Evolutionary conservation across 768 basidiomycete genomes (phyloP).

Genomic region (Mycena capillaripes): DNA sequence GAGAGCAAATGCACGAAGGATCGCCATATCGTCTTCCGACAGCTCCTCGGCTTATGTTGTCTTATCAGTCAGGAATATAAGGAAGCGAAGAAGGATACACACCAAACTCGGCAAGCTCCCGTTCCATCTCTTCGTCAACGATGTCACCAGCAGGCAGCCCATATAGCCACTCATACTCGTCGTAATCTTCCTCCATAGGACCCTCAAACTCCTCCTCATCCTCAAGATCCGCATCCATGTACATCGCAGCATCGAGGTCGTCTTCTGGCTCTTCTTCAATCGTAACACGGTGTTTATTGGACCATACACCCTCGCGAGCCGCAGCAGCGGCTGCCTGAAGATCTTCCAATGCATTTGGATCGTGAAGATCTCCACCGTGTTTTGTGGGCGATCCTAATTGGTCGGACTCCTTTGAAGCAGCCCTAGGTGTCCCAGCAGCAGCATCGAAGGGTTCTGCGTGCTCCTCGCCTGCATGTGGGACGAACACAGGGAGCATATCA

Average conservation of each 20-base stretch:
- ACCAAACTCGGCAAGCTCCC: constrained; percentile 35
- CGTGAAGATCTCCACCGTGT: too few relatives aligned
- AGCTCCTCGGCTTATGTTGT: constrained; percentile 41
- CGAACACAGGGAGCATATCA: not conserved
- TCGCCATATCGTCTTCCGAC: constrained; percentile 38
- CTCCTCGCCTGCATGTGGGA: too few relatives aligned
- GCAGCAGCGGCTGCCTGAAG: not conserved
- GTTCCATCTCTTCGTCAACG: constrained; percentile 37
- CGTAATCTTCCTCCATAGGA: constrained; percentile 2
- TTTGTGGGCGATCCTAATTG: too few relatives aligned
- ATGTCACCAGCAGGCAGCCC: constrained; percentile 32
- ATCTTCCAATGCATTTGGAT: too few relatives aligned
- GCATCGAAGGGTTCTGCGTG: too few relatives aligned
- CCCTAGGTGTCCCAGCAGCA: too few relatives aligned
- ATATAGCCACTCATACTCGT: too few relatives aligned
- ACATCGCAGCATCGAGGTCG: not conserved
- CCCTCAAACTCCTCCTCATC: constrained; percentile 23
- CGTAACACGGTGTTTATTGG: not conserved
- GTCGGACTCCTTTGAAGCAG: too few relatives aligned
- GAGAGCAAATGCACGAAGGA: constrained; percentile 47
- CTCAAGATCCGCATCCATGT: constrained; percentile 6
- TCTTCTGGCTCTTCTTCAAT: constrained; percentile 1
- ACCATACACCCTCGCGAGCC: constrained; percentile 16
- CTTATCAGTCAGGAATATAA: too few relatives aligned
- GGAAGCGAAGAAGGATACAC: too few relatives aligned